Evolutionary conservation across 2,329 filamentous ascomycete species (phyloP).

Genomic region (Alternaria sp.): DNA sequence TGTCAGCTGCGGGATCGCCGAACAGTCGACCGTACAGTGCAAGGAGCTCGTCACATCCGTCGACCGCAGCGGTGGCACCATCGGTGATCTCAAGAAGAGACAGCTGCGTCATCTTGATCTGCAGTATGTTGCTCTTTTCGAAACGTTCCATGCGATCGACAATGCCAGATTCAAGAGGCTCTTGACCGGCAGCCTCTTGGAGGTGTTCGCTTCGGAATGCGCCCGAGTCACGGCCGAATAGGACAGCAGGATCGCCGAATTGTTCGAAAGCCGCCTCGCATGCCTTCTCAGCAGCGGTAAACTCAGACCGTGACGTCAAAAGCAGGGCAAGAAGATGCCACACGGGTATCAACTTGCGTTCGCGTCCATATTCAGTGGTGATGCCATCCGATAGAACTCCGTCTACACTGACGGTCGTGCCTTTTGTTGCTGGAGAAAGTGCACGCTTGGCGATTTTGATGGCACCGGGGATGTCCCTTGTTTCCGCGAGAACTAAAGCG

Average conservation of each 20-base stretch:
- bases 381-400: constrained; percentile 39
- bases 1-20: constrained; percentile 59
- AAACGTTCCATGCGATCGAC: constrained; percentile 81
- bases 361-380: constrained; percentile 51
- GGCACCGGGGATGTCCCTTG: constrained; percentile 77
- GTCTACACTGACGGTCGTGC: constrained; percentile 37
- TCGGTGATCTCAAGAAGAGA: constrained; percentile 82
- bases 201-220: constrained; percentile 70
- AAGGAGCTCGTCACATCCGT: constrained; percentile 84
- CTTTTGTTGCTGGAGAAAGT: constrained; percentile 62
- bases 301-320: constrained; percentile 85
- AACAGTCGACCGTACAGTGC: constrained; percentile 83
- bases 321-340: constrained; percentile 92
- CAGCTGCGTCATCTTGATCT: constrained; percentile 95
- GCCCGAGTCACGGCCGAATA: constrained; percentile 67
- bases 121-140: constrained; percentile 86
- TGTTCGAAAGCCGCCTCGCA: constrained; percentile 93
- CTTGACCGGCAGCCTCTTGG: constrained; percentile 50
- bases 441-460: constrained; percentile 83
- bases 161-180: constrained; percentile 53
- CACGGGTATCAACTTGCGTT: constrained; percentile 73
- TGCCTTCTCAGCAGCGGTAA: constrained; percentile 76
- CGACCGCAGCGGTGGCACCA: constrained; percentile 83
- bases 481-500: constrained; percentile 85
- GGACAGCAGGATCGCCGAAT: constrained; percentile 72